A percentile compares a stretch with the other conserved stretches of the same genome.
Conservation (phyloP, 208 protist genomes). For the Angomonas deanei region DNA sequence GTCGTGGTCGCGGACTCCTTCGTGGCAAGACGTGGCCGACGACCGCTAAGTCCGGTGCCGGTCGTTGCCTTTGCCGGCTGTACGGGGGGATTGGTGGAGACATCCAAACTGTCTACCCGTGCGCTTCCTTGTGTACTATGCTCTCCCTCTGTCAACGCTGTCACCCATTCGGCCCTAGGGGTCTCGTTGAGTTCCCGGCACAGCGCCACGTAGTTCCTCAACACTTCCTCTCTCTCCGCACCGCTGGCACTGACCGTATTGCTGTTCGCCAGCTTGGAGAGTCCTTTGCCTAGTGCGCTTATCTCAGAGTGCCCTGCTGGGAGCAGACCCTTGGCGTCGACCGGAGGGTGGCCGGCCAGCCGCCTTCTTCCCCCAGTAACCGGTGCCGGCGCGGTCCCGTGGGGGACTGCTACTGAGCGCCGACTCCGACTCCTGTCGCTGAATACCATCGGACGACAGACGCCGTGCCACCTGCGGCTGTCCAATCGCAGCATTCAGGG, state of each 20-base stretch:
- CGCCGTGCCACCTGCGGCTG: neutral
- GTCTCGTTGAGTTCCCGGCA: conserved; percentile 49
- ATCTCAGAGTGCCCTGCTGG: neutral
- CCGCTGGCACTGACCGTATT: neutral
- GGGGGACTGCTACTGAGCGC: neutral
- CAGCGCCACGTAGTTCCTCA: conserved; percentile 36
- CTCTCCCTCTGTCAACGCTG: neutral
- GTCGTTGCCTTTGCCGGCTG: neutral
- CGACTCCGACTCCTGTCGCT: neutral
- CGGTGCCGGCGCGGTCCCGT: neutral
- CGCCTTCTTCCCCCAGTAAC: neutral
- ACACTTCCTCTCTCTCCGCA: conserved; percentile 21
- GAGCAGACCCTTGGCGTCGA: conserved; percentile 4
- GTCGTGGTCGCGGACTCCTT: conserved; percentile 1
- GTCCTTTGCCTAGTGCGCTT: neutral
- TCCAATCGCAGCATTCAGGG: no score
- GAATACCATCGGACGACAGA: neutral
- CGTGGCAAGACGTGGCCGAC: neutral
- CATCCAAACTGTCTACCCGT: neutral
- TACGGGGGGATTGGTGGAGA: neutral
- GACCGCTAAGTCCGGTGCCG: neutral
- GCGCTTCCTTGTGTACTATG: neutral
- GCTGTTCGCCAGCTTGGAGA: neutral
- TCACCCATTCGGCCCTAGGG: conserved; percentile 59
- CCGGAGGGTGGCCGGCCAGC: conserved; percentile 1